phyloP scores from a whole-genome alignment of 164 flowering plant genomes.

The Chloranthus sessilifolius region DNA sequence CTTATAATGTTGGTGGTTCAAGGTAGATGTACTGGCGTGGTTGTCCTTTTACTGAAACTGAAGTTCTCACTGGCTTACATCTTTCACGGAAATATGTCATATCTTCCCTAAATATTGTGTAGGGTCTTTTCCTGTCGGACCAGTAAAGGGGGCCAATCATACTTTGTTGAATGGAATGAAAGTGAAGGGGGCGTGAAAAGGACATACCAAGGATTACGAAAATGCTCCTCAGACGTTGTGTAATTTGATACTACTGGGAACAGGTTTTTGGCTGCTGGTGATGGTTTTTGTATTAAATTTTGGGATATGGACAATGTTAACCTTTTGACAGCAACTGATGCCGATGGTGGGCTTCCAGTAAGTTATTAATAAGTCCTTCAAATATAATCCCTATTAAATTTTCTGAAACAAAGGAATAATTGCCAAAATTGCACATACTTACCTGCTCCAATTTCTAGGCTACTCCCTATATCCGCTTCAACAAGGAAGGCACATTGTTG shows the following conservation, averaged over 20 bases:
- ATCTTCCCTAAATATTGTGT: not conserved
- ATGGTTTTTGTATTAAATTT: conserved; percentile 53
- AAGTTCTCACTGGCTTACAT: too few species aligned
- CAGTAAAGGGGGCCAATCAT: conserved; percentile 71
- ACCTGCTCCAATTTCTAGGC: conserved; percentile 32
- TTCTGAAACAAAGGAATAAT: not conserved
- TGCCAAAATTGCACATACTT: not conserved
- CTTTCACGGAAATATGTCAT: too few species aligned
- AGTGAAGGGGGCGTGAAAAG: conserved; percentile 76
- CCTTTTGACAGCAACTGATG: conserved; percentile 46
- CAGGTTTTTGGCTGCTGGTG: conserved; percentile 72
- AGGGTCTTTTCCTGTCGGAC: conserved; percentile 84
- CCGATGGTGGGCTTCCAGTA: conserved; percentile 76
- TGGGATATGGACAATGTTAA: conserved; percentile 74
- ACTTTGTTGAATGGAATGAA: conserved; percentile 80
- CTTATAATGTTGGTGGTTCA: conserved; percentile 69
- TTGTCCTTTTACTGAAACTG: not conserved
- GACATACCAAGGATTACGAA: conserved; percentile 57
- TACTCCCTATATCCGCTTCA: conserved; percentile 78
- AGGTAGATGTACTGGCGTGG: conserved; percentile 35
- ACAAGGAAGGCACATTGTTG: conserved; percentile 74
- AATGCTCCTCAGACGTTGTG: conserved; percentile 56
- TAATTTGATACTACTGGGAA: conserved; percentile 79
- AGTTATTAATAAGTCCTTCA: too few species aligned
- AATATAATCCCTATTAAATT: not conserved